Base-by-base conservation (phyloP, 2,329 filamentous ascomycete species). In the Proliferodiscus dingleyae region DNA sequence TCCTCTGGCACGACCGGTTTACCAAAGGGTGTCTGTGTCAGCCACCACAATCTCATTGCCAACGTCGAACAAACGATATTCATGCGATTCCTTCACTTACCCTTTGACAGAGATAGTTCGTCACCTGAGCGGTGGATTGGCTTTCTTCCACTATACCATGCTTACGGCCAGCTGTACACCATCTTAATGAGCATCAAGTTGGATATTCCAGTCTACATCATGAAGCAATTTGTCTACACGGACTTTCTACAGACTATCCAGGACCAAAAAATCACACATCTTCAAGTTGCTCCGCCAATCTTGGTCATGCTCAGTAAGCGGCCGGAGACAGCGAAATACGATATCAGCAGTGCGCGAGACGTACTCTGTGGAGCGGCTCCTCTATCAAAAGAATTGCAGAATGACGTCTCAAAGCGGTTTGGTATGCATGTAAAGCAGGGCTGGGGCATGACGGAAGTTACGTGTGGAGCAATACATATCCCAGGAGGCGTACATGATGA, bases 1-100 rank as follows among this genome's bases (percentile, higher is more conserved):
- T 86, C 80, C 51, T 83, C 77, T 9, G 83, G 88, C 2, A 94
- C 89, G 1, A 94, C 89, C 0, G 88, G 89, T 5, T 72, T 89
- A 3, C 87, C 88, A 4, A 94, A 94, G 63, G 89, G 88, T 9
- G 88, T 93, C 15, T 85, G 87, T 75, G 73, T 58, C 22, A 55
- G 46, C 16, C 56, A 60, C 33, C 11, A 44, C 15, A 60, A 60
- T 41, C 34, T 58, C 9, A 52, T 60, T 19, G 47, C 50, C 28
- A 47, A 41, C 33, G 65, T 71, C 3, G 68, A 70, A 43, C 75
- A 79, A 56, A 70, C 67, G 3, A 70, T 72, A 36, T 58, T 65
- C 7, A 55, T 66, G 49, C 66, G 64, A 22, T 66, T 65, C 7
- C 62, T 66, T 39, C 44, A 55, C 2, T 65, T 65, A 49, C 54